Conservation (phyloP, 208 protist species). For the Zelonia costaricensis region DNA sequence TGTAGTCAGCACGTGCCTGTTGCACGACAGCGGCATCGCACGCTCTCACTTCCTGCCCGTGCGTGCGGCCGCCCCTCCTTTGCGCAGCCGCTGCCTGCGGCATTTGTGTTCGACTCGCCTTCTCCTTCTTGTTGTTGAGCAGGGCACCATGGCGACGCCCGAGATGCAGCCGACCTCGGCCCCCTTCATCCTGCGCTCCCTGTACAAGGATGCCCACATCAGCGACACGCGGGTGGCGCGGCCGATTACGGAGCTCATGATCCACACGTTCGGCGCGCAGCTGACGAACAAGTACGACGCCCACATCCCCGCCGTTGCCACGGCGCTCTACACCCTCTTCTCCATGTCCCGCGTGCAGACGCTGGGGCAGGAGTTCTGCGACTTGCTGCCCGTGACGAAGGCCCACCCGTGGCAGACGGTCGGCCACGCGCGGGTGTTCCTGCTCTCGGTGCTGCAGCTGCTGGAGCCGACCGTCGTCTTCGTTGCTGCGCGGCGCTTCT, state of each 20-base stretch:
- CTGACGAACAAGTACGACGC: constrained; percentile 77
- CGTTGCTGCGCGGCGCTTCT: constrained; percentile 46
- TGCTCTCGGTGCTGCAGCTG: constrained; percentile 64
- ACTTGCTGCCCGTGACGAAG: constrained; percentile 64
- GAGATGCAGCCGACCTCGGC: constrained; percentile 80
- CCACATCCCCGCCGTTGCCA: constrained; percentile 50
- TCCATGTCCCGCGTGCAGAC: constrained; percentile 71
- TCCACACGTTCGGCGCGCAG: constrained; percentile 68
- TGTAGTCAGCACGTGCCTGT: too few species aligned
- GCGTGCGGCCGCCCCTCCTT: too few species aligned
- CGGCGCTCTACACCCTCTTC: constrained; percentile 69
- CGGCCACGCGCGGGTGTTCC: constrained; percentile 40
- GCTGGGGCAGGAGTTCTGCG: constrained; percentile 88
- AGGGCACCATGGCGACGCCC: too few species aligned
- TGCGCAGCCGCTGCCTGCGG: too few species aligned
- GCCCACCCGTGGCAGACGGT: constrained; percentile 45
- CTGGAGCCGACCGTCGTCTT: constrained; percentile 59
- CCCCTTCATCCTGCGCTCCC: constrained; percentile 79
- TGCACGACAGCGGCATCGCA: too few species aligned
- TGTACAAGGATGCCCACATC: constrained; percentile 88
- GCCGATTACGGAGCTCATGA: constrained; percentile 72
- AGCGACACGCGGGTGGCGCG: constrained; percentile 56
- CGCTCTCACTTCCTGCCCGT: not conserved
- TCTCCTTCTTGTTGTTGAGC: not conserved
- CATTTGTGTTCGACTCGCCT: not conserved